Percentiles rank a stretch among this genome's conserved stretches.
Evolutionary conservation across 2,329 filamentous ascomycete species (phyloP).

Genomic region (Epichloe scottii): DNA sequence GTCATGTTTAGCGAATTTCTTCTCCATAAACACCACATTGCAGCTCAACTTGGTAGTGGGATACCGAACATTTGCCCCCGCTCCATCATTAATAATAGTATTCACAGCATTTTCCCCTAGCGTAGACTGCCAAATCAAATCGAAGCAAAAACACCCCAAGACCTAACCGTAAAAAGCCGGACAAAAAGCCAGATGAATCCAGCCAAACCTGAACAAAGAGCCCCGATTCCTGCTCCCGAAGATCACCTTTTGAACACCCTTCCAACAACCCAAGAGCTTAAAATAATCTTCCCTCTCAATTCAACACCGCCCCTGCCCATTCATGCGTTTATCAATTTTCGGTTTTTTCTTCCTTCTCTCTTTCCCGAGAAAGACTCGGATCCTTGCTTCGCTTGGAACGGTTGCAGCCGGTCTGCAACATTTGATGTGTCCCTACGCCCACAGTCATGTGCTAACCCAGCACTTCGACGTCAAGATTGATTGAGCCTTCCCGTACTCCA

Average conservation of each 20-base stretch:
- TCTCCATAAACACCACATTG: too few relatives aligned
- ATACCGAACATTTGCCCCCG: neutral
- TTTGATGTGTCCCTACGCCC: neutral
- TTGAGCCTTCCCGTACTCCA: neutral
- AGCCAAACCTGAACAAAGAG: neutral
- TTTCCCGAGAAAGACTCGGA: neutral
- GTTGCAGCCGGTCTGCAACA: neutral
- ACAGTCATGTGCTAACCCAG: neutral
- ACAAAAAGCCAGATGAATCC: neutral
- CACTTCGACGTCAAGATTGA: neutral
- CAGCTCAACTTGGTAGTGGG: too few relatives aligned
- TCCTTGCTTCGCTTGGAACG: neutral
- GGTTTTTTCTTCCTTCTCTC: neutral
- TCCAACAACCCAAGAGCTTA: neutral
- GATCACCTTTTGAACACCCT: conserved; percentile 1
- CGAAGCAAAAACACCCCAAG: conserved; percentile 5
- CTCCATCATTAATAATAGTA: conserved; percentile 6
- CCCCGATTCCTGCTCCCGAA: neutral
- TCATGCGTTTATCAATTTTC: neutral
- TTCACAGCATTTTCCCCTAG: neutral
- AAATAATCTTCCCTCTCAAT: neutral
- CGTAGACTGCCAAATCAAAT: neutral
- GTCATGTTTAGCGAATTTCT: too few relatives aligned
- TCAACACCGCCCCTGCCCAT: neutral
- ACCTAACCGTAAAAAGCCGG: neutral